Conservation (phyloP, 768 basidiomycete genomes). For the Suillus plorans region DNA sequence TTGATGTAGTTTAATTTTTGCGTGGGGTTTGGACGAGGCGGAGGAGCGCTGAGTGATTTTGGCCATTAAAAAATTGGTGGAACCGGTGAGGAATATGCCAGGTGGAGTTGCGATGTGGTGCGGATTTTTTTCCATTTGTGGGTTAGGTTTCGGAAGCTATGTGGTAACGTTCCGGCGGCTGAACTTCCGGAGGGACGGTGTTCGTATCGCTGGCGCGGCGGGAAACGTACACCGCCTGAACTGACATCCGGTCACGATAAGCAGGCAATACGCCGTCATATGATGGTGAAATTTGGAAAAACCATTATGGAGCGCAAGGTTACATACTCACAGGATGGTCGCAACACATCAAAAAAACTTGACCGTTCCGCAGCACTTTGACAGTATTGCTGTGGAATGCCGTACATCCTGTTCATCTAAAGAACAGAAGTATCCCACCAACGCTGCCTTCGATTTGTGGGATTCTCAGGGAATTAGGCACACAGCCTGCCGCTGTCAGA, state of each 20-base stretch:
- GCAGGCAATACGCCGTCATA: background rate
- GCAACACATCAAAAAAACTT: background rate
- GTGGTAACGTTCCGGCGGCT: background rate
- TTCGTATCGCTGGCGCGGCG: background rate
- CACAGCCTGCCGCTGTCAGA: background rate
- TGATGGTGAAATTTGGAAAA: background rate
- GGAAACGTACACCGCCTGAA: background rate
- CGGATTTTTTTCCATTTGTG: background rate
- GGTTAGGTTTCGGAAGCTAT: background rate
- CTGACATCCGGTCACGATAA: background rate
- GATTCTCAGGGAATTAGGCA: slow-evolving; percentile 1
- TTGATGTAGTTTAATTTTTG: background rate
- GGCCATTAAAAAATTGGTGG: background rate
- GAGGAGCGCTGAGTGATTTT: background rate
- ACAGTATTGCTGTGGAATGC: background rate
- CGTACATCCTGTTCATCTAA: background rate
- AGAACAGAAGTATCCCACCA: background rate
- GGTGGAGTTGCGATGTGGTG: background rate
- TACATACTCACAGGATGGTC: background rate
- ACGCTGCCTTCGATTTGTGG: no score
- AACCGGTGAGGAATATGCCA: background rate
- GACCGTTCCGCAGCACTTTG: background rate
- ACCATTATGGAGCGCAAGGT: background rate
- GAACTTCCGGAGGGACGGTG: background rate
- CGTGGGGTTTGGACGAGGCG: background rate